Evolutionary conservation across 2,329 filamentous ascomycete genomes (phyloP).

Genomic region (Knoxdaviesia proteae): DNA sequence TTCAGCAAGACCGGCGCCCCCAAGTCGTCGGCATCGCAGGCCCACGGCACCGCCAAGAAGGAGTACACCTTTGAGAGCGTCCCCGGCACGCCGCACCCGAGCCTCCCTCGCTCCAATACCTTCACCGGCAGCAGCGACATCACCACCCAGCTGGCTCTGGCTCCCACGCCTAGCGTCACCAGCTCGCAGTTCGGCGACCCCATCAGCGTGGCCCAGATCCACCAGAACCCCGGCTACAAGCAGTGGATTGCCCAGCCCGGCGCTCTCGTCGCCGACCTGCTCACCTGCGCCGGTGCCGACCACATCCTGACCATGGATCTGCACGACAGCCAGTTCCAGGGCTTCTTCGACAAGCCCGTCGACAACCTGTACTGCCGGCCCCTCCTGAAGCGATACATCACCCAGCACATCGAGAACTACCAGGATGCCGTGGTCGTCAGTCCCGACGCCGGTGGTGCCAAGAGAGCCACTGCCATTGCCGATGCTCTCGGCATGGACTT

Average conservation of each 20-base stretch:
- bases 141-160: constrained; percentile 51
- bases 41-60: constrained; percentile 28
- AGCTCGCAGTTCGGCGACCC: constrained; percentile 13
- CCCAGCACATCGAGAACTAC: constrained; percentile 66
- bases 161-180: constrained; percentile 37
- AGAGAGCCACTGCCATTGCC: constrained; percentile 85
- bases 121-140: constrained; percentile 44
- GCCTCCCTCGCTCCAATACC: constrained; percentile 43
- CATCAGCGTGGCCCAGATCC: constrained; percentile 21
- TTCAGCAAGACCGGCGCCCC: constrained; percentile 93
- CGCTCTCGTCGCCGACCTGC: constrained; percentile 78
- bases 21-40: constrained; percentile 37
- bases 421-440: constrained; percentile 82
- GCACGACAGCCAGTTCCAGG: constrained; percentile 90
- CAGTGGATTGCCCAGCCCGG: constrained; percentile 97
- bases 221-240: constrained; percentile 83
- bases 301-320: constrained; percentile 97
- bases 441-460: constrained; percentile 89
- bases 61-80: constrained; percentile 84
- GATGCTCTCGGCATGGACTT: constrained; percentile 88
- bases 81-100: constrained; percentile 64
- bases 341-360: constrained; percentile 96
- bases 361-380: constrained; percentile 88
- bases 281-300: constrained; percentile 89
- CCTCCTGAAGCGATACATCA: constrained; percentile 48